Percentiles rank a stretch among this genome's conserved stretches.
Evolutionary conservation across 257 asterid genomes (phyloP).

Genomic region (Hygrophila difformis): DNA sequence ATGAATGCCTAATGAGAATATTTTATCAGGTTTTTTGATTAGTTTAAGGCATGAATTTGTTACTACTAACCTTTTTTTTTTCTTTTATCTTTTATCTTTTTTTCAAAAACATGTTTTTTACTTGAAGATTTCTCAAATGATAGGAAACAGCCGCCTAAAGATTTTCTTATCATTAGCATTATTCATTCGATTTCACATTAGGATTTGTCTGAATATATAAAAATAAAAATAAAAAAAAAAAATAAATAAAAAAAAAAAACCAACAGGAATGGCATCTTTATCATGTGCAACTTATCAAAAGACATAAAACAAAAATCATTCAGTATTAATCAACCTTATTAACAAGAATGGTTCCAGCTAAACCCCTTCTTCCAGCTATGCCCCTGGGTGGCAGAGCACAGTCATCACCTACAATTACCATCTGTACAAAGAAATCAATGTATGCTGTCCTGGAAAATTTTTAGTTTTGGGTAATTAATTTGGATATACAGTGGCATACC

Average conservation of each 20-base stretch:
- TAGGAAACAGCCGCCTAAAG: not conserved
- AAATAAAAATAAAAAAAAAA: not conserved
- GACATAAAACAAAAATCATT: not conserved
- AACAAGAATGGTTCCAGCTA: slow-evolving; percentile 94
- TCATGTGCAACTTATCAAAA: not conserved
- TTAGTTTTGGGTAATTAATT: slow-evolving; percentile 8
- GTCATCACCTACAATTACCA: slow-evolving; percentile 98
- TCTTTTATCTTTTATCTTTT: too few species aligned
- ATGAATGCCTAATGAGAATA: not conserved
- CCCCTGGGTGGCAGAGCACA: slow-evolving; percentile 99
- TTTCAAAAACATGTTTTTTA: too few species aligned
- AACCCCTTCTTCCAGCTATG: slow-evolving; percentile 97
- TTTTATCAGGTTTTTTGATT: slow-evolving; percentile 7
- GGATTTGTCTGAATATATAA: too few species aligned
- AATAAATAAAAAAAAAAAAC: too few species aligned
- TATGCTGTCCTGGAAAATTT: slow-evolving; percentile 1
- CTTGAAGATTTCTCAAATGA: too few species aligned
- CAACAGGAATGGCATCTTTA: too few species aligned
- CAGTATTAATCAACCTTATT: slow-evolving; percentile 77
- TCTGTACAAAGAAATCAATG: slow-evolving; percentile 36
- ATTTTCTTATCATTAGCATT: not conserved
- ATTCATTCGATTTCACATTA: too few species aligned
- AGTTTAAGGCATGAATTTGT: not conserved
- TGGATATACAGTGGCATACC: slow-evolving; percentile 38
- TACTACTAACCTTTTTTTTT: not conserved